phyloP scores from a whole-genome alignment of 1,284 basidiomycete species.

The Volvariella surrecta region DNA sequence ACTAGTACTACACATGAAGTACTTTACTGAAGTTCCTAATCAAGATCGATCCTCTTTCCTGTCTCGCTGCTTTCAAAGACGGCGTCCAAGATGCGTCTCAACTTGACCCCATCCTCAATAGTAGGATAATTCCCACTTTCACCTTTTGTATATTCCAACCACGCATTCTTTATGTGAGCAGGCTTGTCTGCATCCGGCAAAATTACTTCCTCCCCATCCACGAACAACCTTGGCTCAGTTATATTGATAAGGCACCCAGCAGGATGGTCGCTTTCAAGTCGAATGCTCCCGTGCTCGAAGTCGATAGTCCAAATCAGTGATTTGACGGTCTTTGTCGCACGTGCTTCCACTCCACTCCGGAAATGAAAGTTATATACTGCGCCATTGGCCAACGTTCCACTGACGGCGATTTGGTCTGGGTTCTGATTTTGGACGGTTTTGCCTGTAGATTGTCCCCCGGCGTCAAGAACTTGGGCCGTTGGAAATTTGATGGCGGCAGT shows the following conservation, averaged over 20 bases:
- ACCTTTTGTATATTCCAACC: too few relatives aligned
- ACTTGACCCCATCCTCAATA: too few relatives aligned
- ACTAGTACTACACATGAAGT: too few relatives aligned
- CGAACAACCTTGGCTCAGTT: too few relatives aligned
- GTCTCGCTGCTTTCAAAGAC: too few relatives aligned
- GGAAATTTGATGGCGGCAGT: slow-evolving; percentile 18
- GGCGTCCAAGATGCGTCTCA: too few relatives aligned
- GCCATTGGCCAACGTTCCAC: slow-evolving; percentile 20
- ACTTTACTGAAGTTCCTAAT: too few relatives aligned
- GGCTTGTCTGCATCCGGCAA: too few relatives aligned
- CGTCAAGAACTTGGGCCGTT: slow-evolving; percentile 17
- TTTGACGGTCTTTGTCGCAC: slow-evolving; percentile 6
- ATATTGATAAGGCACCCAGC: background rate
- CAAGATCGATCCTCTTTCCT: too few relatives aligned
- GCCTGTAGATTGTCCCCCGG: slow-evolving; percentile 16
- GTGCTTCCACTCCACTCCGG: slow-evolving; percentile 16
- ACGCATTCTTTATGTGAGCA: too few relatives aligned
- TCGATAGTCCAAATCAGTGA: slow-evolving; percentile 26
- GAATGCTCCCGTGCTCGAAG: slow-evolving; percentile 25
- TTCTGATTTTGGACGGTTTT: slow-evolving; percentile 12
- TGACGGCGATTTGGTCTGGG: slow-evolving; percentile 21
- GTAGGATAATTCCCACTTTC: too few relatives aligned
- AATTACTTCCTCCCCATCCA: too few relatives aligned
- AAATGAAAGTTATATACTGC: slow-evolving; percentile 6
- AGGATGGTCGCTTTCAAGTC: slow-evolving; percentile 16